phyloP scores from a whole-genome alignment of 345 rosid species.

The Toxicodendron radicans region DNA sequence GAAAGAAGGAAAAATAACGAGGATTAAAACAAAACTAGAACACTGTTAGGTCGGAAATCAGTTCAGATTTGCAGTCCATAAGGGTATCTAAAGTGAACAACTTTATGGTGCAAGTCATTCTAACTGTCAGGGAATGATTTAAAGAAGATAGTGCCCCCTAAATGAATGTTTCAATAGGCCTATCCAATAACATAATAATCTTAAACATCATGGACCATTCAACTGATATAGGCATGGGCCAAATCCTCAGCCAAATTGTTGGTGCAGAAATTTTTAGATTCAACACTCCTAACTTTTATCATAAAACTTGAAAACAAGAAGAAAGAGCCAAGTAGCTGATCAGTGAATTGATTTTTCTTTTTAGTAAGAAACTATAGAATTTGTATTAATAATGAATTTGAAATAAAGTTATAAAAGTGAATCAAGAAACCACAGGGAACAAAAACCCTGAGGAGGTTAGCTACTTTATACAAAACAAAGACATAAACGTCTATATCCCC shows the following conservation, averaged over 20 bases:
- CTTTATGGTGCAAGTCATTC: neutral
- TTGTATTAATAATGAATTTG: too few relatives aligned
- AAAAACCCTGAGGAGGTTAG: too few relatives aligned
- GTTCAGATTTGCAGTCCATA: neutral
- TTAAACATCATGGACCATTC: neutral
- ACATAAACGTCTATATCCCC: too few relatives aligned
- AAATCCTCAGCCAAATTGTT: neutral
- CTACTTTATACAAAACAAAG: too few relatives aligned
- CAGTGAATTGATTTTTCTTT: too few relatives aligned
- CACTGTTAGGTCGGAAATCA: neutral
- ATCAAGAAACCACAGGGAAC: too few relatives aligned
- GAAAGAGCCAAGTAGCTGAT: neutral
- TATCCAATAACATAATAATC: too few relatives aligned
- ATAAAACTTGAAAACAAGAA: neutral
- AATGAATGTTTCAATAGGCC: too few relatives aligned
- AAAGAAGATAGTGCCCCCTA: too few relatives aligned
- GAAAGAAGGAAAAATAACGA: neutral
- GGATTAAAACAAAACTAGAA: neutral
- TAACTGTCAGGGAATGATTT: too few relatives aligned
- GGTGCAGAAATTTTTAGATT: neutral
- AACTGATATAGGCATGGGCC: neutral
- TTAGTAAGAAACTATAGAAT: too few relatives aligned
- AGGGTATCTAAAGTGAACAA: neutral
- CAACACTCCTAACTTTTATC: neutral
- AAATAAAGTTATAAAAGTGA: too few relatives aligned